Base-by-base conservation (phyloP, 2,329 filamentous ascomycete species). In the Fusarium bactridioides region DNA sequence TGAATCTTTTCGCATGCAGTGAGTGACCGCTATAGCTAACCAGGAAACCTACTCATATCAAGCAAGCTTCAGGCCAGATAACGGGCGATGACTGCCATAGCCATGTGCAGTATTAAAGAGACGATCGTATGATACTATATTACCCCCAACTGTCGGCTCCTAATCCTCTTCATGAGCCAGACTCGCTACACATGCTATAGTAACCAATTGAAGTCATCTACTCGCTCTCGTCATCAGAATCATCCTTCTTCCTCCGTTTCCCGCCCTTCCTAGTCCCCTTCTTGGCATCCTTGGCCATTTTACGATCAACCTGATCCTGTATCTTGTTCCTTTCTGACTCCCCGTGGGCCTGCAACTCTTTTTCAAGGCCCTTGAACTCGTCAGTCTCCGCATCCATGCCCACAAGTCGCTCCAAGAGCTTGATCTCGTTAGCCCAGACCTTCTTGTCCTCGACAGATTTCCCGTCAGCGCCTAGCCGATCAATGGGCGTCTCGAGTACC, bases 401-500 rank as follows among this genome's bases (percentile, higher is more conserved):
- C 44, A 98, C 92, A 56, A 99, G 85, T 50, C 90, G 90, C 83
- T 99, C 96, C 10, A 99, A 87, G 72, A 98, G 85, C 84, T 98
- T 98, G 82, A 99, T 98, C 84, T 99, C 96, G 50, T 91, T 87
- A 2, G 95, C 94, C 95, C 95, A 98, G 21, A 98, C 87, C 59
- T 89, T 85, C 80, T 91, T 94, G 80, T 98, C 94, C 78, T 97
- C 93, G 41, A 91, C 81, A 33, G 86, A 86, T 80, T 91, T 91
- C 47, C 92, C 92, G 72, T 91, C 86, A 53, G 86, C 83, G 23
- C 88, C 90, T 50, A 89, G 89, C 41, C 87, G 87, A 69, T 97
- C 94, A 70, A 96, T 95, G 10, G 96, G 96, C n/a, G 96, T 99
- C 84, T 99, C 96, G 12, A 99, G 88, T 4, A 99, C 91, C 90